phyloP scores from a whole-genome alignment of 305 asterid species.

The Solanum hybrid region DNA sequence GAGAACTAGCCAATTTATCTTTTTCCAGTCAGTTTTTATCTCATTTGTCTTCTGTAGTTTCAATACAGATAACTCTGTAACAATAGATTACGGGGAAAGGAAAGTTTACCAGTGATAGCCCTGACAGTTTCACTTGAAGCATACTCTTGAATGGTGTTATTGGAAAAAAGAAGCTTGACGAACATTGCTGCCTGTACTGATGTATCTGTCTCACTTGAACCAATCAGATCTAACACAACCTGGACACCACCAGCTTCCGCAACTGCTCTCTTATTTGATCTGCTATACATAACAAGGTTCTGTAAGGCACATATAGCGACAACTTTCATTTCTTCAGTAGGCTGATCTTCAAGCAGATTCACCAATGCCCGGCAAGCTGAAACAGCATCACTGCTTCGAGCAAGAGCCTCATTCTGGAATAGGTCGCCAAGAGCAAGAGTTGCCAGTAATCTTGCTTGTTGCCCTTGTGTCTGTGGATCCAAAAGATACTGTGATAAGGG shows the following conservation, averaged over 20 bases:
- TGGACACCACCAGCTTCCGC: conserved; percentile 99
- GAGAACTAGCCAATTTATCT: neutral
- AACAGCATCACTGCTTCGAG: conserved; percentile 90
- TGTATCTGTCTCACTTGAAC: conserved; percentile 91
- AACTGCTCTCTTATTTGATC: conserved; percentile 95
- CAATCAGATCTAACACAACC: conserved; percentile 94
- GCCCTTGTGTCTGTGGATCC: conserved; percentile 99
- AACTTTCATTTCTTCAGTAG: conserved; percentile 99
- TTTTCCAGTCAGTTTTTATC: neutral
- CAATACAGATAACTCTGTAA: neutral
- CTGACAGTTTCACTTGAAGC: conserved; percentile 99
- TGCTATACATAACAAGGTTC: conserved; percentile 95
- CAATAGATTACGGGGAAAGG: neutral
- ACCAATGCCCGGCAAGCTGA: conserved; percentile 97
- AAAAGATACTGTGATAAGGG: conserved; percentile 95
- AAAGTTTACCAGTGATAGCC: conserved; percentile 80
- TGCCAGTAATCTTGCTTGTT: conserved; percentile 92
- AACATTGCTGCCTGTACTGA: conserved; percentile 98
- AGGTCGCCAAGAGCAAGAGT: conserved; percentile 97
- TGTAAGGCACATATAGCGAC: conserved; percentile 95
- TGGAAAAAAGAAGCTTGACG: conserved; percentile 86
- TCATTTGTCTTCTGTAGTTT: neutral
- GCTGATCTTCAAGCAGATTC: conserved; percentile 98
- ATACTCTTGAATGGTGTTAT: conserved; percentile 95
- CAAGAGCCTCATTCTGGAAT: conserved; percentile 94